A percentile compares a stretch with the other conserved stretches of the same genome.
phyloP scores from a whole-genome alignment of 2,329 filamentous ascomycete species.

The Alternaria sp. region DNA sequence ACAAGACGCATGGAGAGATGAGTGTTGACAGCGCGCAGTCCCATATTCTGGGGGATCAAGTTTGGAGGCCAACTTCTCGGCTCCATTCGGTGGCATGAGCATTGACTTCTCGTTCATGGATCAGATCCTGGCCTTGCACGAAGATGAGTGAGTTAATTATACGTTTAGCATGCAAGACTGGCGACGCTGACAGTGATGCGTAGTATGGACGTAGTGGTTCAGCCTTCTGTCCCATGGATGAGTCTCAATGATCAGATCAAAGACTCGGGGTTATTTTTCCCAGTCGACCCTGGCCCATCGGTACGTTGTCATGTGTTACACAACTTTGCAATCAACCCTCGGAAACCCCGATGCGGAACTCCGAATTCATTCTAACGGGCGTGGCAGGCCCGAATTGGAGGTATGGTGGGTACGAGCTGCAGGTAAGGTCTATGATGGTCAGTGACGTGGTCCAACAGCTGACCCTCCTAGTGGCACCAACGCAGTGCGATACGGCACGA shows the following conservation, averaged over 20 bases:
- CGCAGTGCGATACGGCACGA: slow-evolving; percentile 80
- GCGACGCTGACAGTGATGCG: slow-evolving; percentile 23
- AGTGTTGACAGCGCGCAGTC: slow-evolving; percentile 52
- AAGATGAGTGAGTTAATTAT: slow-evolving; percentile 64
- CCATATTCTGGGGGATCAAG: slow-evolving; percentile 87
- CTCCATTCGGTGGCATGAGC: slow-evolving; percentile 83
- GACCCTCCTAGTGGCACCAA: slow-evolving; percentile 69
- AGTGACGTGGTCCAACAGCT: slow-evolving; percentile 8
- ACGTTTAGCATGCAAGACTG: background rate
- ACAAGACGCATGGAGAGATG: background rate
- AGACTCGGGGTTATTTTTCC: slow-evolving; percentile 82
- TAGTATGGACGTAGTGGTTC: slow-evolving; percentile 86
- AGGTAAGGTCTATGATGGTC: slow-evolving; percentile 30
- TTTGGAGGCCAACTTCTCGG: slow-evolving; percentile 88
- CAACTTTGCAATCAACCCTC: slow-evolving; percentile 3
- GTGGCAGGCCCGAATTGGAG: slow-evolving; percentile 72
- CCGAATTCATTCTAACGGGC: slow-evolving; percentile 26
- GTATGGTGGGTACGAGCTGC: slow-evolving; percentile 80
- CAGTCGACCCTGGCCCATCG: slow-evolving; percentile 79
- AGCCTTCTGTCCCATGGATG: slow-evolving; percentile 93
- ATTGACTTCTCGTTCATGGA: slow-evolving; percentile 93
- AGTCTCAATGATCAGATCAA: slow-evolving; percentile 78
- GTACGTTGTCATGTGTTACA: slow-evolving; percentile 26
- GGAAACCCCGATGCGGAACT: slow-evolving; percentile 19
- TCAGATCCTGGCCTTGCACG: slow-evolving; percentile 76